phyloP scores from a whole-genome alignment of 176 grass and related monocot species.

The Paspalum notatum region DNA sequence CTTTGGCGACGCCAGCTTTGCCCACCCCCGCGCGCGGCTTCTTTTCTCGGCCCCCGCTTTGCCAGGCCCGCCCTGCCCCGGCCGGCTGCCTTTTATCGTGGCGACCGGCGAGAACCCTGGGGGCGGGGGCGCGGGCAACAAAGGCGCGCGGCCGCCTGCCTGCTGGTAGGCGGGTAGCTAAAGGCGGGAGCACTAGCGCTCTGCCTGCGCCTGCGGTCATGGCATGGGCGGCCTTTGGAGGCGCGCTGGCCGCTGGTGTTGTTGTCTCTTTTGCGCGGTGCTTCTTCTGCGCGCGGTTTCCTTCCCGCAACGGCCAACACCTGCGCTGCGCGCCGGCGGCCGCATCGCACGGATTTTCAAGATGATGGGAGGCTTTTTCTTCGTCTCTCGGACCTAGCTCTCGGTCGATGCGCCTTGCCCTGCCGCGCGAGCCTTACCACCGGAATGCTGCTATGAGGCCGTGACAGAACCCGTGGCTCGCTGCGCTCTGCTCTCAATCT shows the following conservation, averaged over 20 bases:
- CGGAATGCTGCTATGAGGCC: too few relatives aligned
- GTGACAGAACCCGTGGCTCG: too few relatives aligned
- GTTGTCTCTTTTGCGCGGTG: neutral
- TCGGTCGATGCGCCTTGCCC: neutral
- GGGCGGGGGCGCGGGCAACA: neutral
- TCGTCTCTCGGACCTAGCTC: neutral
- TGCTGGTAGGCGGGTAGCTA: neutral
- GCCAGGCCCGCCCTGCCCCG: neutral
- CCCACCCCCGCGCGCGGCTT: neutral
- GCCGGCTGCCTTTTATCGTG: constrained; percentile 44
- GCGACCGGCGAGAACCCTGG: neutral
- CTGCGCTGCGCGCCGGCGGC: too few relatives aligned
- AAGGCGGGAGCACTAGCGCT: too few relatives aligned
- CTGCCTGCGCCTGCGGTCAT: too few relatives aligned
- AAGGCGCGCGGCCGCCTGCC: too few relatives aligned
- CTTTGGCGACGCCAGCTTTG: neutral
- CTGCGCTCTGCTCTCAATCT: too few relatives aligned
- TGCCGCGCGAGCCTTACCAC: too few relatives aligned
- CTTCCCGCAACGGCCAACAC: too few relatives aligned
- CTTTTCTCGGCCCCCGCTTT: neutral
- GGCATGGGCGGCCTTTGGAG: too few relatives aligned
- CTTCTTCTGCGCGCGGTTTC: neutral
- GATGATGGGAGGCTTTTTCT: constrained; percentile 31
- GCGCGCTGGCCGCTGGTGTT: too few relatives aligned
- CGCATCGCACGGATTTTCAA: constrained; percentile 37